Conservation (phyloP, 257 asterid genomes). For the Cordia subcordata region DNA sequence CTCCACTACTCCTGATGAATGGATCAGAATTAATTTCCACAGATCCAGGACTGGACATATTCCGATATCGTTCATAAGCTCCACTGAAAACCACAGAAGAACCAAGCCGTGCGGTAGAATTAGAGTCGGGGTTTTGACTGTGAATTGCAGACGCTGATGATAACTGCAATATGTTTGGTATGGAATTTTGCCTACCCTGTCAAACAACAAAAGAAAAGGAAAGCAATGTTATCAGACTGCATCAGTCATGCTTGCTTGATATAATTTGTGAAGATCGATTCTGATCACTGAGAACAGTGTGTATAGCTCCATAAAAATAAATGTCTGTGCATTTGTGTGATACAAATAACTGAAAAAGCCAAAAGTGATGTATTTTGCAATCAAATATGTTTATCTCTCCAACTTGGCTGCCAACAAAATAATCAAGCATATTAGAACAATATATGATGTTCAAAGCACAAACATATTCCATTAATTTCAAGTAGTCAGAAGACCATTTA, state of each 20-base stretch:
- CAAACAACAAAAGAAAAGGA: neutral
- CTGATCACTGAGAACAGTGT: neutral
- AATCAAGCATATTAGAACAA: too few species aligned
- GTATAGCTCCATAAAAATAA: neutral
- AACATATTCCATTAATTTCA: too few species aligned
- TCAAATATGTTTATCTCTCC: too few species aligned
- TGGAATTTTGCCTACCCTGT: constrained; percentile 56
- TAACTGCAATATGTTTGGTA: constrained; percentile 33
- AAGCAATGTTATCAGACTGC: neutral
- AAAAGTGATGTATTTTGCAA: too few species aligned
- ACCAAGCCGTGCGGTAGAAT: constrained; percentile 41
- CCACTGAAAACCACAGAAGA: constrained; percentile 45
- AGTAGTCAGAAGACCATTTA: too few species aligned
- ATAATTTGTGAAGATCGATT: neutral
- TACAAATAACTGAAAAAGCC: too few species aligned
- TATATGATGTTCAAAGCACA: too few species aligned
- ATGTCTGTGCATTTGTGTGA: too few species aligned
- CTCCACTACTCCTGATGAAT: constrained; percentile 17
- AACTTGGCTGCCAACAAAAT: too few species aligned
- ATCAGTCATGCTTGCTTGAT: neutral
- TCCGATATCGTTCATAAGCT: constrained; percentile 44
- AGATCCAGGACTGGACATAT: constrained; percentile 55
- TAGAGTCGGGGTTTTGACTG: constrained; percentile 50
- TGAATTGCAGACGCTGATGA: constrained; percentile 41
- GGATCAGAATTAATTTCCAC: constrained; percentile 58